Base-by-base conservation (phyloP, 441 rosid genomes). In the Raphanus hybrid region DNA sequence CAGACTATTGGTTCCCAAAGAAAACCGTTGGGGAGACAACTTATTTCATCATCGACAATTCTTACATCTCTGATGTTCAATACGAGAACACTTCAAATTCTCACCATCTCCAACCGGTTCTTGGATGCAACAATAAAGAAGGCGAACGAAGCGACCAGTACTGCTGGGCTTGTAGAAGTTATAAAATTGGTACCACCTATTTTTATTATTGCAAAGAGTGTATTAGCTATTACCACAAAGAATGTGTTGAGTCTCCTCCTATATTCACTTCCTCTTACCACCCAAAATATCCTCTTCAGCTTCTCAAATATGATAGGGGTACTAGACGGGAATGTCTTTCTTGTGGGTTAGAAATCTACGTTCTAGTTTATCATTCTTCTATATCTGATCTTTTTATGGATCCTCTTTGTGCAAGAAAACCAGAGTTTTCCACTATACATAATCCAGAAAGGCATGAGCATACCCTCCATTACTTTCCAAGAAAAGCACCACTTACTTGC, bases 361-460 rank as follows among this genome's bases (percentile, higher is more conserved):
- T 12, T 8, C 35, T 62, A 3, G 18, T 43, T 26, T 66, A 66
- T 43, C 2, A 41, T 45, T 66, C 35, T 26, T 43, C 55, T 20
- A 23, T 12, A 6, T 66, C 35, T n/a, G 70, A 43, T 45, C 11
- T 66, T 26, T 41, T n/a, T 3, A 3, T 66, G 34, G 35, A 43
- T 66, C 16, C 57, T 20, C 6, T 43, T 45, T 66, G 70, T 43
- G 70, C 57, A 26, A 43, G 0, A 7, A 66, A 66, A 43, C 57
- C 5, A 43, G 16, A 34, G 43, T 62, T 18, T 18, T 23, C 35
- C 12, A 2, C 35, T 6, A 66, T 66, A 43, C 8, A 66, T 35
- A 20, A 66, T 45, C 57, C 37, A 26, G 29, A 43, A 66, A 66
- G 54, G 32, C 80, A 75, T 55, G 39, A 60, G 16, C 77, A 80